Evolutionary conservation across 1,284 basidiomycete genomes (phyloP), one percentile per base, ranked within the genome.

Genomic region (Rhodotorula sp.): DNA sequence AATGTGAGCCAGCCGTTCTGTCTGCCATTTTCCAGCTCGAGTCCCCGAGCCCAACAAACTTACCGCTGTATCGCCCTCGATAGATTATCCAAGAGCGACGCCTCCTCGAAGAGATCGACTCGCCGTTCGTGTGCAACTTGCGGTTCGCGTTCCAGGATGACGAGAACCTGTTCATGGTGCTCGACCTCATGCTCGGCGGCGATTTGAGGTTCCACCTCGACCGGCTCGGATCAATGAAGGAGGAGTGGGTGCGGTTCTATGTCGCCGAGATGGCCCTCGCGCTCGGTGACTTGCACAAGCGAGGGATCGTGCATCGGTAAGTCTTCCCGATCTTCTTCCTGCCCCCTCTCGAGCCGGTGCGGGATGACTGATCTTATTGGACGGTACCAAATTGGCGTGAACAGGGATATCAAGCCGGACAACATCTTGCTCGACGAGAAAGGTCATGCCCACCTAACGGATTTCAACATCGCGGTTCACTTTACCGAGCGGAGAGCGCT

Each of bases 391-490:
- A 3, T 10, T 4, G 16, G 14, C 5, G 19, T 49, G 8, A 23
- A 21, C 79, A 94, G 93, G 38, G 95, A 97, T 81, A 82, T 99
- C 72, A 98, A 99, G 81, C 95, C 95, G 1, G 95, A 99, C 81
- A 98, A 99, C 80, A 91, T 99, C 74, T 85, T 99, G 18, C 85
- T 99, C 55, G 95, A 98, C 81, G 88, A 91, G 58, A 84, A 86
- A 77, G 95, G 95, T 0, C 95, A 99, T 80, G 95, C 93, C 0
- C 95, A 98, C 80, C 85, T 99, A 74, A 98, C 95, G 21, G 95
- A 98, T 82, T 97, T 99, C 84, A 99, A 99, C 80, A 94, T 98
- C 76, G 95, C 95, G 21, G 94, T 98, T 14, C 95, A 98, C 81
- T 97, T 93, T 80, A 94, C 93, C 12, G 90, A 93, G 67, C 85